Conservation (phyloP, 169 alveolate genomes). For the Plasmodium knowlesi region DNA sequence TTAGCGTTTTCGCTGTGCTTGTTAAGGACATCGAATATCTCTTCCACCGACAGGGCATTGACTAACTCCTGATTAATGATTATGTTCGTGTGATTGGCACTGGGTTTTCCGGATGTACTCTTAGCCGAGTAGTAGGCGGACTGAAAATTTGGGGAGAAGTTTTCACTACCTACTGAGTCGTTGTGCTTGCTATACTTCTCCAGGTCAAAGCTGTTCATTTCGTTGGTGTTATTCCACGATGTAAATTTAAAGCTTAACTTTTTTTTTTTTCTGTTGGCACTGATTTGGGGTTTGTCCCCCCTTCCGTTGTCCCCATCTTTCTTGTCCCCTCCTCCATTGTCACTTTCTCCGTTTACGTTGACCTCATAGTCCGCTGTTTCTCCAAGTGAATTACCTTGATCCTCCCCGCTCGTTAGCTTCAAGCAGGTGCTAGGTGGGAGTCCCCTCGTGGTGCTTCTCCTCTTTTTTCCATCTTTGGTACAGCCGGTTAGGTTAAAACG, state of each 20-base stretch:
- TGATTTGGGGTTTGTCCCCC: background rate
- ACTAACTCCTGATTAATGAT: conserved; percentile 59
- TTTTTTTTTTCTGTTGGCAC: background rate
- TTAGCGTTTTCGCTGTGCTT: background rate
- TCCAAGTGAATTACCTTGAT: background rate
- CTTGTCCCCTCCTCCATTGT: background rate
- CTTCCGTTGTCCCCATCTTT: background rate
- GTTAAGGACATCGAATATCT: conserved; percentile 5
- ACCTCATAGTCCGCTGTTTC: background rate
- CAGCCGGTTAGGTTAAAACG: background rate
- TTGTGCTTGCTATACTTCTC: conserved; percentile 44
- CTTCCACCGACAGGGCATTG: conserved; percentile 48
- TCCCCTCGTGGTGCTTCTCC: background rate
- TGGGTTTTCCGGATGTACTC: background rate
- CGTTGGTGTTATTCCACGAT: conserved; percentile 68
- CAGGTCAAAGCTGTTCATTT: conserved; percentile 38
- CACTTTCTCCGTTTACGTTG: background rate
- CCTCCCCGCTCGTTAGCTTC: background rate
- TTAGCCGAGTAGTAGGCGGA: conserved; percentile 20
- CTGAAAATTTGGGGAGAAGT: background rate
- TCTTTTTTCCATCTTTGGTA: background rate
- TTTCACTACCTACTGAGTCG: background rate
- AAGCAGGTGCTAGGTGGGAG: background rate
- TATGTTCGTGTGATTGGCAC: conserved; percentile 2
- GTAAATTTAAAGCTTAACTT: conserved; percentile 34